These are phyloP conservation scores for Endoconidiophora polonica DNA, from an alignment of 2,329 filamentous ascomycete genomes.

Conservation along the genomic window DNA sequence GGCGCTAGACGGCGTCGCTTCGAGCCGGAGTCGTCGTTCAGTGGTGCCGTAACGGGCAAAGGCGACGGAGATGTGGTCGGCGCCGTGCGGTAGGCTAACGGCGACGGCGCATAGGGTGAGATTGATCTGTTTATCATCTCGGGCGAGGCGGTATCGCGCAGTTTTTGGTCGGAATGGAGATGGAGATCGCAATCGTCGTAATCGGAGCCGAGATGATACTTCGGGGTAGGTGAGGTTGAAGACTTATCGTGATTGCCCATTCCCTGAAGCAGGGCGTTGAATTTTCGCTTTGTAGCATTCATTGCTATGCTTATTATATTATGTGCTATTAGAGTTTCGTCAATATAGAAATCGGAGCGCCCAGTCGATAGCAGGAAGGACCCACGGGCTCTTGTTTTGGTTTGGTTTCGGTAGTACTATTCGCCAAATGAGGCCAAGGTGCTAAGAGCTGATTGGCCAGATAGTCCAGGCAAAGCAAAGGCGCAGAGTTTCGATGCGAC, in stretches of 20 bases:
- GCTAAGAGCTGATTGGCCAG: not conserved
- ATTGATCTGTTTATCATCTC: too few relatives aligned
- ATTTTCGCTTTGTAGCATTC: constrained; percentile 70
- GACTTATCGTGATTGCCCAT: constrained; percentile 27
- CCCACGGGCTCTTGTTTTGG: constrained; percentile 9
- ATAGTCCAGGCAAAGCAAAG: not conserved
- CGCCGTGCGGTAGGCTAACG: constrained; percentile 11
- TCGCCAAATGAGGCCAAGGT: not conserved
- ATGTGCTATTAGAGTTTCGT: not conserved
- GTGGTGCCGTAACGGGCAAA: constrained; percentile 9
- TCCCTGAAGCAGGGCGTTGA: constrained; percentile 57
- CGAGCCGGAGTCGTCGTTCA: constrained; percentile 14
- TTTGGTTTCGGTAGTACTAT: constrained; percentile 3
- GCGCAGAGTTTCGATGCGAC: too few relatives aligned
- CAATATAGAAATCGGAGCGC: not conserved
- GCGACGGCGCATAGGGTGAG: constrained; percentile 11
- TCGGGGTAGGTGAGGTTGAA: constrained; percentile 9
- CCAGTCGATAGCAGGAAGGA: constrained; percentile 6
- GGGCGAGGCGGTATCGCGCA: constrained; percentile 6
- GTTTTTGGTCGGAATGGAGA: not conserved
- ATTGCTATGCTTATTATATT: constrained; percentile 24
- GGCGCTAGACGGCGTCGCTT: constrained; percentile 37
- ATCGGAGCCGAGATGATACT: constrained; percentile 17
- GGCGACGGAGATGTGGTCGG: not conserved
- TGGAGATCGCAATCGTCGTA: constrained; percentile 11